A percentile compares a stretch with the other conserved stretches of the same genome.
Conservation (phyloP, 2,329 filamentous ascomycete species). For the Tolypocladium guangdongense region DNA sequence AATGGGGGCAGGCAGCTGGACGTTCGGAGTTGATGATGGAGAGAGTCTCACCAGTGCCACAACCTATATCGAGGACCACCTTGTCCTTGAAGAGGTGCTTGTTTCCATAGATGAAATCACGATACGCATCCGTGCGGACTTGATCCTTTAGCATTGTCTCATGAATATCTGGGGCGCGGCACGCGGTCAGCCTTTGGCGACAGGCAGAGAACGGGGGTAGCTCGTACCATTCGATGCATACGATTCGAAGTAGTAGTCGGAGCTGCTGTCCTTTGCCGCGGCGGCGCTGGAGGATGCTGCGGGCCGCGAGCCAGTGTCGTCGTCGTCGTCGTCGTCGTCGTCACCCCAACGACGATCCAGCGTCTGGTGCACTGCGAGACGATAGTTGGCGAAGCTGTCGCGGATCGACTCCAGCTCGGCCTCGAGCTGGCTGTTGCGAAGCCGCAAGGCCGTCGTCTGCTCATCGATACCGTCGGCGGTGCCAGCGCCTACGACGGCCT, state of each 20-base stretch:
- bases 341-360: slow-evolving; percentile 54
- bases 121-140: slow-evolving; percentile 80
- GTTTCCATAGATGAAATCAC: slow-evolving; percentile 90
- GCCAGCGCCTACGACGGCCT: slow-evolving; percentile 7
- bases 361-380: slow-evolving; percentile 53
- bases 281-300: slow-evolving; percentile 11
- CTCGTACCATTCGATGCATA: slow-evolving; percentile 48
- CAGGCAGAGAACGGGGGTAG: too few relatives aligned
- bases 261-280: slow-evolving; percentile 20
- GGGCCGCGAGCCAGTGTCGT: slow-evolving; percentile 9
- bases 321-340: slow-evolving; percentile 38
- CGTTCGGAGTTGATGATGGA: not conserved
- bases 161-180: slow-evolving; percentile 57
- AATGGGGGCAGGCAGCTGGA: not conserved
- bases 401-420: slow-evolving; percentile 48
- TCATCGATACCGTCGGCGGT: slow-evolving; percentile 16
- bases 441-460: slow-evolving; percentile 18
- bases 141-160: slow-evolving; percentile 92
- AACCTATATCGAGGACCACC: slow-evolving; percentile 83
- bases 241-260: slow-evolving; percentile 47
- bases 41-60: slow-evolving; percentile 48
- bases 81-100: slow-evolving; percentile 80
- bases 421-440: slow-evolving; percentile 45
- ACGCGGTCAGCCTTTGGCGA: not conserved
- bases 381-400: slow-evolving; percentile 54